Evolutionary conservation across 139 green algal species (phyloP).

Genomic region (Parachlorella kessleri): DNA sequence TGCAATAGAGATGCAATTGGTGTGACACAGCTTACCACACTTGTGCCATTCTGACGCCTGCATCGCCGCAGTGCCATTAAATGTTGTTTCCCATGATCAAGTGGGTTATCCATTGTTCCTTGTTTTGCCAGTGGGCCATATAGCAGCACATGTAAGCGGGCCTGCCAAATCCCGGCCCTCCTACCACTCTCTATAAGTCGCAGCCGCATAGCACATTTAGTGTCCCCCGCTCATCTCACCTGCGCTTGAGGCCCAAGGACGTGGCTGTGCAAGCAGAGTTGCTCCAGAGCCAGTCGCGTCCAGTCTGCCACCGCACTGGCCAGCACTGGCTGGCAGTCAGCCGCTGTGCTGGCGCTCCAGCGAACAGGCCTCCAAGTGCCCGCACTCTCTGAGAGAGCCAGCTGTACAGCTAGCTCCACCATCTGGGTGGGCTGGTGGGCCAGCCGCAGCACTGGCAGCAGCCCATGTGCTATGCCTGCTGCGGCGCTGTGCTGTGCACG

Average conservation of each 20-base stretch:
- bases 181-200: too few relatives aligned
- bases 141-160: too few relatives aligned
- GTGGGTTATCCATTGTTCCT: too few relatives aligned
- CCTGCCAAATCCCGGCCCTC: too few relatives aligned
- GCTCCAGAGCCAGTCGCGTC: conserved; percentile 11
- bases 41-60: too few relatives aligned
- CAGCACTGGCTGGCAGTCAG: conserved; percentile 10
- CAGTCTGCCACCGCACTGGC: conserved; percentile 16
- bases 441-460: conserved; percentile 12
- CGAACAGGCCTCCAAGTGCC: background rate
- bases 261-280: background rate
- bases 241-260: background rate
- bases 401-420: conserved; percentile 4
- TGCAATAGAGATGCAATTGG: too few relatives aligned
- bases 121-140: too few relatives aligned
- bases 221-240: too few relatives aligned
- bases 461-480: conserved; percentile 5
- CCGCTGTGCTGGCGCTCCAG: background rate
- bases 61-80: too few relatives aligned
- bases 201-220: too few relatives aligned
- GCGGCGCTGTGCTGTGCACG: background rate
- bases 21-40: too few relatives aligned
- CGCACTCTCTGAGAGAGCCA: background rate
- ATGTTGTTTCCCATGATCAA: too few relatives aligned
- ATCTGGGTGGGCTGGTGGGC: background rate